Conservation (phyloP, 2,329 filamentous ascomycete species). For the Clonostachys solani region DNA sequence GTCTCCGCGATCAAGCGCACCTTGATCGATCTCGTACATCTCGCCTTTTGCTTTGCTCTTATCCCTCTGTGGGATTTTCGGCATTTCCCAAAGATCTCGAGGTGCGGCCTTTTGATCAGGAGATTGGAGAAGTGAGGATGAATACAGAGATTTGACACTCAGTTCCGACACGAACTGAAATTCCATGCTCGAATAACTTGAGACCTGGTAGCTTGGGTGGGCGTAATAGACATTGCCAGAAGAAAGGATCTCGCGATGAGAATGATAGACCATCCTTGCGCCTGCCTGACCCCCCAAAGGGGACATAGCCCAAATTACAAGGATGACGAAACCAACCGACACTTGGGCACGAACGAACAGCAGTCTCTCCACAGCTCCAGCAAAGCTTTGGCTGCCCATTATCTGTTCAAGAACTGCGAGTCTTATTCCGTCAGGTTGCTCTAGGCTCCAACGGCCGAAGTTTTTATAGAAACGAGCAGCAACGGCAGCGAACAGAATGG, state of each 20-base stretch:
- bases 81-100: neutral
- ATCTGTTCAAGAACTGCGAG: neutral
- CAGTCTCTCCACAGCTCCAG: neutral
- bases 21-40: neutral
- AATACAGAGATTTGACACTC: neutral
- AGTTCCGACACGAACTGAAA: neutral
- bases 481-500: neutral
- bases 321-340: neutral
- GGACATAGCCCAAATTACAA: neutral
- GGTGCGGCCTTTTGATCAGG: neutral
- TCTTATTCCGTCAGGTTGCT: neutral
- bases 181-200: neutral
- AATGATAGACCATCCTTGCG: neutral
- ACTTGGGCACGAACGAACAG: neutral
- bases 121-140: neutral
- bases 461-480: neutral
- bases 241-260: neutral
- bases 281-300: neutral
- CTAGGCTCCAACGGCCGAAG: neutral
- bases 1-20: neutral
- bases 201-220: neutral
- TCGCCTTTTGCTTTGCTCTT: neutral
- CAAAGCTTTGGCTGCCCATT: neutral
- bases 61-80: neutral
- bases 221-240: neutral